Percentiles rank a stretch among this genome's conserved stretches.
Evolutionary conservation across 2,329 filamentous ascomycete genomes (phyloP).

Genomic region (Aspergillus glaucus): DNA sequence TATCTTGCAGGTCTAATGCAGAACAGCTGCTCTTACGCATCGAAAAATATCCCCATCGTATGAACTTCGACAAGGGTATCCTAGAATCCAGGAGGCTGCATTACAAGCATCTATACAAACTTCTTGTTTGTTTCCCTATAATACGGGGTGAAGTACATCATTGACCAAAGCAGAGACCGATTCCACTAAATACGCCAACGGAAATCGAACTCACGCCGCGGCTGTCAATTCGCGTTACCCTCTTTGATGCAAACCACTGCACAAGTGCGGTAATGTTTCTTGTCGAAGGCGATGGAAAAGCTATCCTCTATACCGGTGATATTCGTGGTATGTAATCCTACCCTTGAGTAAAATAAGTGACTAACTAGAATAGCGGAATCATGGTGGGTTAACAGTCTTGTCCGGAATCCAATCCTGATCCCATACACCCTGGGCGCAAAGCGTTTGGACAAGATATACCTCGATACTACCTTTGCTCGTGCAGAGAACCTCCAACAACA

Average conservation of each 20-base stretch:
- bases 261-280: slow-evolving; percentile 88
- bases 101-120: slow-evolving; percentile 66
- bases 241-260: slow-evolving; percentile 90
- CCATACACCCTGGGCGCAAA: slow-evolving; percentile 65
- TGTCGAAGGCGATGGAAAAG: slow-evolving; percentile 65
- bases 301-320: slow-evolving; percentile 83
- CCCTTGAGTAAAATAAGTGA: not conserved
- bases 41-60: slow-evolving; percentile 69
- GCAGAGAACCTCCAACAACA: slow-evolving; percentile 43
- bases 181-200: slow-evolving; percentile 76
- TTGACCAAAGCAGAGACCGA: slow-evolving; percentile 53
- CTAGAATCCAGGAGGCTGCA: slow-evolving; percentile 67
- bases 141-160: slow-evolving; percentile 1
- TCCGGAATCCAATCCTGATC: slow-evolving; percentile 64
- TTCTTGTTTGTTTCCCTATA: slow-evolving; percentile 48
- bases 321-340: slow-evolving; percentile 51
- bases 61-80: slow-evolving; percentile 74
- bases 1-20: not conserved
- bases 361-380: slow-evolving; percentile 51
- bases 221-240: slow-evolving; percentile 67
- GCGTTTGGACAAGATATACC: slow-evolving; percentile 71
- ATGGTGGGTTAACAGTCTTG: slow-evolving; percentile 74
- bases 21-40: slow-evolving; percentile 64
- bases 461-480: slow-evolving; percentile 75
- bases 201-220: slow-evolving; percentile 66